phyloP scores from a whole-genome alignment of 2,329 filamentous ascomycete species.

The Botrytis aclada region DNA sequence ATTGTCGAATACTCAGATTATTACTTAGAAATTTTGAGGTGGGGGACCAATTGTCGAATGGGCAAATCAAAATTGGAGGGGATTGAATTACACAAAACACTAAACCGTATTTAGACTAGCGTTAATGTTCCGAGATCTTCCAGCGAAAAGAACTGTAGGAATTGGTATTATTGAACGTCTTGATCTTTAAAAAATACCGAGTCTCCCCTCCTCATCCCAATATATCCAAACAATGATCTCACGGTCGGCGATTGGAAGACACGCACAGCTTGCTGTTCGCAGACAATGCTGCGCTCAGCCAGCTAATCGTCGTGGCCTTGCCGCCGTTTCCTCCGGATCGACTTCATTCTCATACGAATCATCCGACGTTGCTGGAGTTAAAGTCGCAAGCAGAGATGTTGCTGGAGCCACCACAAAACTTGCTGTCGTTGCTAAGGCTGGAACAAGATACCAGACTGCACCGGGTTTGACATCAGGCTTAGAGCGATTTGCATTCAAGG shows the following conservation, averaged over 20 bases:
- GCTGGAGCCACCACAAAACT: constrained; percentile 86
- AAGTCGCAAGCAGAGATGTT: constrained; percentile 87
- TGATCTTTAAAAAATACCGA: constrained; percentile 23
- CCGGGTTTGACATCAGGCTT: constrained; percentile 88
- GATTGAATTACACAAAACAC: constrained; percentile 3
- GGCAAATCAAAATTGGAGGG: constrained; percentile 14
- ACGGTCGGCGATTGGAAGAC: constrained; percentile 61
- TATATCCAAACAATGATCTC: constrained; percentile 62
- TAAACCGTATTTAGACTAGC: constrained; percentile 9
- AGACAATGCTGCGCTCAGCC: constrained; percentile 56
- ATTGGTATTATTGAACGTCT: constrained; percentile 13
- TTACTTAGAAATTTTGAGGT: constrained; percentile 20
- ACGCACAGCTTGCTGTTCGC: constrained; percentile 60
- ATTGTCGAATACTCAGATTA: constrained; percentile 7
- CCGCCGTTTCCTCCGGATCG: constrained; percentile 61
- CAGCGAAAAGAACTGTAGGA: constrained; percentile 27
- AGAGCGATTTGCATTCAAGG: constrained; percentile 97
- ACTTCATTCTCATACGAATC: constrained; percentile 84
- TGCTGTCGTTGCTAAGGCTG: constrained; percentile 88
- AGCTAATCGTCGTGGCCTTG: constrained; percentile 58
- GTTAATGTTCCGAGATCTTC: constrained; percentile 20
- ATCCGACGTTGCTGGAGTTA: constrained; percentile 77
- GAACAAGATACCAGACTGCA: constrained; percentile 85
- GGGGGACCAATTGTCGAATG: constrained; percentile 13
- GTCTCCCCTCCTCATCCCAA: constrained; percentile 25